These are phyloP conservation scores for Lactifluus echinatus DNA, from an alignment of 768 basidiomycete species.

Conservation along the genomic window DNA sequence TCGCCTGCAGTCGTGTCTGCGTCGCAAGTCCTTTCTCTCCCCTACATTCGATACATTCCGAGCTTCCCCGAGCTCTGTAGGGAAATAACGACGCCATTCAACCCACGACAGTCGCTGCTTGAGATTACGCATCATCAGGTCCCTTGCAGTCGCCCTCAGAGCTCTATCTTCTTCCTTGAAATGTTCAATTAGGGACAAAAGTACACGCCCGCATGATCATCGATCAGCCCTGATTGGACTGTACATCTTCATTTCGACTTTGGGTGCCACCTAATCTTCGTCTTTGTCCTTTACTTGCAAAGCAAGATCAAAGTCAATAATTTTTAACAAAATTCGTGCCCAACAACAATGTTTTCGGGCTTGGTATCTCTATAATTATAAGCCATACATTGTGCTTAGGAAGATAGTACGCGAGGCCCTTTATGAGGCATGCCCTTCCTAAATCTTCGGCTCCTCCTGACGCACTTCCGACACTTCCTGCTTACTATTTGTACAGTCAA, in stretches of 20 bases:
- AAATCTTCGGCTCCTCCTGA: no score
- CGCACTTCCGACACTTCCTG: no score
- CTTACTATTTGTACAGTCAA: no score
- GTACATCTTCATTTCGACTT: neutral
- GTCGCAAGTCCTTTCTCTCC: no score
- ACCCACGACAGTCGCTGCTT: neutral
- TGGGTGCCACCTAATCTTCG: neutral
- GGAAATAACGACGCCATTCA: neutral
- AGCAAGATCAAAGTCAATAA: neutral
- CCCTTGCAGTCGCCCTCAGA: neutral
- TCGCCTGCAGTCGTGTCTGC: no score
- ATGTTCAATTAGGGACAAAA: neutral
- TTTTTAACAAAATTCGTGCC: neutral
- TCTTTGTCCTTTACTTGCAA: neutral
- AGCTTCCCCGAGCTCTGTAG: no score
- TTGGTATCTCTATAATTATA: neutral
- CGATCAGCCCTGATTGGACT: neutral
- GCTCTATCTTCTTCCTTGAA: neutral
- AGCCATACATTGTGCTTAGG: neutral
- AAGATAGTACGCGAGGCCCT: neutral
- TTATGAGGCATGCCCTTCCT: no score
- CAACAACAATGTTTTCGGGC: neutral
- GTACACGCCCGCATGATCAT: neutral
- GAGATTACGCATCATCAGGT: neutral
- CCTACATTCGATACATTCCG: no score